These are phyloP conservation scores for Penicillium sp. DNA, from an alignment of 2,329 filamentous ascomycete species.

Conservation along the genomic window DNA sequence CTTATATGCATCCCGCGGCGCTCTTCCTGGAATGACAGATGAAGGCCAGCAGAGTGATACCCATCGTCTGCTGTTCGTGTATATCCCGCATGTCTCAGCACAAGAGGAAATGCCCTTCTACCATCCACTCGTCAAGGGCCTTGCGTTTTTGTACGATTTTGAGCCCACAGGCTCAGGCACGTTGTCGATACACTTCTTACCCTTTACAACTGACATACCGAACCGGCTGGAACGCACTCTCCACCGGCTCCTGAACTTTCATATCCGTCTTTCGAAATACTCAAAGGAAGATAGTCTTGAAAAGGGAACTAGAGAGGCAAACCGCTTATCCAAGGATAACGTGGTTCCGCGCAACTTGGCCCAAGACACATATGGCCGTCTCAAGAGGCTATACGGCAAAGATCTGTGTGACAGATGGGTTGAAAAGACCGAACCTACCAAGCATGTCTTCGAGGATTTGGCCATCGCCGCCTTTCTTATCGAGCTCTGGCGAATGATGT, in stretches of 20 bases:
- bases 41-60: slow-evolving; percentile 7
- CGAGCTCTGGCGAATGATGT: slow-evolving; percentile 86
- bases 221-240: slow-evolving; percentile 38
- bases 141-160: slow-evolving; percentile 68
- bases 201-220: slow-evolving; percentile 42
- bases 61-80: slow-evolving; percentile 57
- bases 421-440: slow-evolving; percentile 78
- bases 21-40: neutral
- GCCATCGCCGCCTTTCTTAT: slow-evolving; percentile 87
- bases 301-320: neutral
- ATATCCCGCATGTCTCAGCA: slow-evolving; percentile 65
- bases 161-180: slow-evolving; percentile 26
- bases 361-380: slow-evolving; percentile 72
- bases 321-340: slow-evolving; percentile 50
- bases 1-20: slow-evolving; percentile 48
- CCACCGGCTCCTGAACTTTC: slow-evolving; percentile 33
- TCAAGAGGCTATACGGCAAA: slow-evolving; percentile 76
- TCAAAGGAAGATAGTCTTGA: neutral
- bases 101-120: slow-evolving; percentile 73
- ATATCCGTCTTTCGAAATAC: slow-evolving; percentile 31
- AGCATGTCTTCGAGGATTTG: slow-evolving; percentile 94
- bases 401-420: slow-evolving; percentile 69
- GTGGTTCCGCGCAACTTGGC: slow-evolving; percentile 70
- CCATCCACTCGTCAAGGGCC: slow-evolving; percentile 68
- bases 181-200: slow-evolving; percentile 50